Conservation (phyloP, 164 flowering plant genomes). For the Berberis thunbergii region DNA sequence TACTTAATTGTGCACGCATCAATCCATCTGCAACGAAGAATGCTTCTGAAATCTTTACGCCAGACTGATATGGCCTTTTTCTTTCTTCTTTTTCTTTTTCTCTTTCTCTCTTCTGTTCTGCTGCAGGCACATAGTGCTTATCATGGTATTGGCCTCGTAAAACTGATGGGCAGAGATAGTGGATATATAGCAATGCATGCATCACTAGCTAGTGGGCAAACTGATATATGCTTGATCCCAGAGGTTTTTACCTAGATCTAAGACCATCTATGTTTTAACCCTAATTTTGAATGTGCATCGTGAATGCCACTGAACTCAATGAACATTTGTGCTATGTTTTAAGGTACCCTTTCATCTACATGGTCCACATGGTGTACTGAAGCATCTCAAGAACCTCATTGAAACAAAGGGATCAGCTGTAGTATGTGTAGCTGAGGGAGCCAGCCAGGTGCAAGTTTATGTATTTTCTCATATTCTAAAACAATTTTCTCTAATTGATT, state of each 20-base stretch:
- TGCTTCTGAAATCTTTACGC: not conserved
- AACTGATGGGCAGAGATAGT: conserved; percentile 94
- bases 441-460: conserved; percentile 57
- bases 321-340: not conserved
- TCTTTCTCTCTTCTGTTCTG: not conserved
- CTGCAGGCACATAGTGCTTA: conserved; percentile 91
- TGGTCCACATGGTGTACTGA: conserved; percentile 74
- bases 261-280: not conserved
- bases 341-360: conserved; percentile 70
- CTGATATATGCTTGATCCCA: conserved; percentile 85
- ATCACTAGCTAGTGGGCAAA: conserved; percentile 86
- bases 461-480: not conserved
- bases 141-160: conserved; percentile 87
- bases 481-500: not conserved
- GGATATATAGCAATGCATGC: conserved; percentile 97
- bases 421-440: conserved; percentile 90
- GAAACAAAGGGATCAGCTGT: conserved; percentile 93
- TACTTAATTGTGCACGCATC: no score
- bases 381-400: conserved; percentile 51
- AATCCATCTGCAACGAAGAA: no score
- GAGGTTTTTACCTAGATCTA: conserved; percentile 36
- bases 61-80: not conserved
- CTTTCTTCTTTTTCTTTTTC: not conserved
- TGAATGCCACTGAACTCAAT: not conserved
- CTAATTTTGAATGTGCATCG: not conserved